phyloP scores from a whole-genome alignment of 2,329 filamentous ascomycete genomes.

The Gyromitra esculenta region DNA sequence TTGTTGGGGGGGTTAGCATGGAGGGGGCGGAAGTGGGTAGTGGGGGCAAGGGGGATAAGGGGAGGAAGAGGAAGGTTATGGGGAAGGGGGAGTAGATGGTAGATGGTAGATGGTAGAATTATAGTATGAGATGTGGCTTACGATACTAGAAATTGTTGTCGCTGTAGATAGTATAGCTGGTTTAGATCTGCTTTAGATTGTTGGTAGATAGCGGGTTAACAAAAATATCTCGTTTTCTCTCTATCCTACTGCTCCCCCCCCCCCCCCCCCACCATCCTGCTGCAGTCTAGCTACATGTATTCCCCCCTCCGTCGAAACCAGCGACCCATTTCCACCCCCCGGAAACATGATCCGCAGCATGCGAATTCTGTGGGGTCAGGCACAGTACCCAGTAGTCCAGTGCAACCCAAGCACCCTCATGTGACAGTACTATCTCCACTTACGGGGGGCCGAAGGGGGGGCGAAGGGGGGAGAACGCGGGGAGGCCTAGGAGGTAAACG shows the following conservation, averaged over 20 bases:
- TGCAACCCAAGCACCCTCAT: neutral
- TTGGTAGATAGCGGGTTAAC: too few relatives aligned
- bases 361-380: neutral
- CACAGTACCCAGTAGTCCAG: neutral
- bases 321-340: too few relatives aligned
- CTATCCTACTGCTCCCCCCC: too few relatives aligned
- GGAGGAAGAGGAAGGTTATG: neutral
- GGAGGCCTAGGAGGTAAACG: too few relatives aligned
- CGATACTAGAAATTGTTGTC: too few relatives aligned
- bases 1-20: constrained; percentile 82
- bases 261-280: too few relatives aligned
- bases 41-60: neutral
- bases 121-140: too few relatives aligned
- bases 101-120: neutral
- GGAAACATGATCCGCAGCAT: neutral
- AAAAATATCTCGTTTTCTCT: too few relatives aligned
- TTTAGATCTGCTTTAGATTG: too few relatives aligned
- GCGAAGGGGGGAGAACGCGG: neutral
- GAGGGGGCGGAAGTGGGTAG: constrained; percentile 58
- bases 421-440: neutral
- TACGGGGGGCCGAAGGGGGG: neutral
- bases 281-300: too few relatives aligned
- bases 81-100: neutral
- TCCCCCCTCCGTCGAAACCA: too few relatives aligned
- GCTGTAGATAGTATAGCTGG: too few relatives aligned